Evolutionary conservation across 768 basidiomycete genomes (phyloP).

Genomic region (Exidia glandulosa): DNA sequence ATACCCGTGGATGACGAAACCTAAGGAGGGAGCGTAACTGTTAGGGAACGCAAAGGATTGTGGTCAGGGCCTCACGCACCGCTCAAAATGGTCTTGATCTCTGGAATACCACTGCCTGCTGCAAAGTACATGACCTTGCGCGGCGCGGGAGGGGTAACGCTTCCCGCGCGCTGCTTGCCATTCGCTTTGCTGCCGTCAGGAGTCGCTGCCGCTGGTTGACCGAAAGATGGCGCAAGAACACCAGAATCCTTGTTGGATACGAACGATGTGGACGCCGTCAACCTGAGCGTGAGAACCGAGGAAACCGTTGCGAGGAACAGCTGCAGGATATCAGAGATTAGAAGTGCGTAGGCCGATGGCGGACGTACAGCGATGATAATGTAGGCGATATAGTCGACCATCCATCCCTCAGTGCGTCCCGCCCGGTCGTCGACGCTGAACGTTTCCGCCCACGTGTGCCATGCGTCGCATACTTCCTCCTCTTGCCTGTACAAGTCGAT

Average conservation of each 20-base stretch:
- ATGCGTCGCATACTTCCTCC: slow-evolving; percentile 19
- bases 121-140: slow-evolving; percentile 82
- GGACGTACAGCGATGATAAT: slow-evolving; percentile 69
- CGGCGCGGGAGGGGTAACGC: slow-evolving; percentile 1
- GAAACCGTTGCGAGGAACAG: slow-evolving; percentile 61
- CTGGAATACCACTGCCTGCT: slow-evolving; percentile 91
- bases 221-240: slow-evolving; percentile 41
- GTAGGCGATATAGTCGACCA: slow-evolving; percentile 60
- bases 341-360: no score
- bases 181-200: background rate
- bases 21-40: slow-evolving; percentile 23
- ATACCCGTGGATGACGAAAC: slow-evolving; percentile 96
- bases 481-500: slow-evolving; percentile 1
- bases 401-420: slow-evolving; percentile 25
- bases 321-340: slow-evolving; percentile 33
- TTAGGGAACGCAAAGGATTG: slow-evolving; percentile 1
- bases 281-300: slow-evolving; percentile 67
- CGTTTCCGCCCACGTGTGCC: slow-evolving; percentile 65
- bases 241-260: slow-evolving; percentile 81
- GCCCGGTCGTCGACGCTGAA: slow-evolving; percentile 28
- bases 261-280: slow-evolving; percentile 86
- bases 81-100: slow-evolving; percentile 89
- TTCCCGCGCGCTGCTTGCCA: slow-evolving; percentile 21
- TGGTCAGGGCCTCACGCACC: slow-evolving; percentile 29
- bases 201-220: slow-evolving; percentile 6